Evolutionary conservation across 2,329 filamentous ascomycete genomes (phyloP).

Genomic region (Calonectria pauciramosa): DNA sequence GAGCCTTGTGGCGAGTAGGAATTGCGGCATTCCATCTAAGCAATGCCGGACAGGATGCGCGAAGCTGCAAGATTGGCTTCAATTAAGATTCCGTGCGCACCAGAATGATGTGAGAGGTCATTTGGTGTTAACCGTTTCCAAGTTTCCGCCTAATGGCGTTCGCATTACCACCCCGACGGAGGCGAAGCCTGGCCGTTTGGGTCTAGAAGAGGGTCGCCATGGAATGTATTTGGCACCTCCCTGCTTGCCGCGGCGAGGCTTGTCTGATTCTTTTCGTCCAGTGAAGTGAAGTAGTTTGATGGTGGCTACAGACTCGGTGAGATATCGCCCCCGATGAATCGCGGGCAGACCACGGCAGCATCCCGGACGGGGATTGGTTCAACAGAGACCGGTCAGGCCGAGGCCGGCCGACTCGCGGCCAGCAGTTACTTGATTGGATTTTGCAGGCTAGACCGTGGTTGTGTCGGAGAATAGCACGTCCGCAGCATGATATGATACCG

Average conservation of each 20-base stretch:
- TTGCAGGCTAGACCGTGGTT: neutral
- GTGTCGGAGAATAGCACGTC: neutral
- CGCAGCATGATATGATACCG: neutral
- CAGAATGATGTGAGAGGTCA: neutral
- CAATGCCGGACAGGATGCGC: constrained; percentile 13
- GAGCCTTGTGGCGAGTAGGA: constrained; percentile 10
- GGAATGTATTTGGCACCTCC: neutral
- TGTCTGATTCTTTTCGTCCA: constrained; percentile 10
- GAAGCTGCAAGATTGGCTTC: constrained; percentile 17
- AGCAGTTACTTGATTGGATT: neutral
- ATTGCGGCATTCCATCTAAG: constrained; percentile 6
- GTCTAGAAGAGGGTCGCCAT: neutral
- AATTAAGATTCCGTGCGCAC: constrained; percentile 6
- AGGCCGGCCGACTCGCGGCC: neutral
- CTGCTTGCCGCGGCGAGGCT: constrained; percentile 14
- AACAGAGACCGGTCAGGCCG: neutral
- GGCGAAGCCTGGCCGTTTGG: neutral
- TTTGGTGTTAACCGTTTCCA: neutral
- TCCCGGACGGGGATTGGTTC: neutral
- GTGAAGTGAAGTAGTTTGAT: constrained; percentile 10
- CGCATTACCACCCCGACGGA: neutral
- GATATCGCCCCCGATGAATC: neutral
- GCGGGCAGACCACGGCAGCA: neutral
- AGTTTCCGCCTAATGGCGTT: neutral
- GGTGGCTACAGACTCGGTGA: neutral